A percentile compares a stretch with the other conserved stretches of the same genome.
Evolutionary conservation across 768 basidiomycete genomes (phyloP).

Genomic region (Butyriboletus loyo): DNA sequence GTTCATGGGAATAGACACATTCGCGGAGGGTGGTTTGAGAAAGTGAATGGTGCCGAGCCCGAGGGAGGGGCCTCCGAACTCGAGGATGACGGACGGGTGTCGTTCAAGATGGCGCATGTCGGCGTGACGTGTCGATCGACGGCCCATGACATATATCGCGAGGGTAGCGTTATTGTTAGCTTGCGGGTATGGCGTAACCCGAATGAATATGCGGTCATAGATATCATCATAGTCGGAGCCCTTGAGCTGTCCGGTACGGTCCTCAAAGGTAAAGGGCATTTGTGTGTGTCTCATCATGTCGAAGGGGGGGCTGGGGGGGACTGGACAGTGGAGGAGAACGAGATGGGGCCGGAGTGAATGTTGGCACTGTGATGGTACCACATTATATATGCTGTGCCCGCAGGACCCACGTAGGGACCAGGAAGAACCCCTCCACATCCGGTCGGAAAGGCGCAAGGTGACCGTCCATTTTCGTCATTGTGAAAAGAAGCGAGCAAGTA

Average conservation of each 20-base stretch:
- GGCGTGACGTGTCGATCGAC: constrained; percentile 58
- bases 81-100: constrained; percentile 55
- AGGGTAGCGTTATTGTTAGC: constrained; percentile 34
- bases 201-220: constrained; percentile 73
- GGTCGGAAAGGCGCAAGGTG: constrained; percentile 23
- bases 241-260: constrained; percentile 56
- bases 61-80: constrained; percentile 52
- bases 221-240: constrained; percentile 72
- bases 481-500: constrained; percentile 23
- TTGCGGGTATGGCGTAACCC: constrained; percentile 50
- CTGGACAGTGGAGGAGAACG: neutral
- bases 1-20: constrained; percentile 53
- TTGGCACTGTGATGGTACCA: neutral
- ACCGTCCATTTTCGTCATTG: constrained; percentile 20
- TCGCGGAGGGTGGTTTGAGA: constrained; percentile 36
- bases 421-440: constrained; percentile 20
- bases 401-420: constrained; percentile 18
- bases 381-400: constrained; percentile 24
- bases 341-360: neutral
- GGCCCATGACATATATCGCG: constrained; percentile 64
- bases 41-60: constrained; percentile 61
- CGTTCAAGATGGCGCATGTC: constrained; percentile 50
- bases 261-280: constrained; percentile 62
- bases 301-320: constrained; percentile 15
- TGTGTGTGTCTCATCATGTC: constrained; percentile 22